Base-by-base conservation (phyloP, 208 protist genomes). In the Wallacemonas sp. region DNA sequence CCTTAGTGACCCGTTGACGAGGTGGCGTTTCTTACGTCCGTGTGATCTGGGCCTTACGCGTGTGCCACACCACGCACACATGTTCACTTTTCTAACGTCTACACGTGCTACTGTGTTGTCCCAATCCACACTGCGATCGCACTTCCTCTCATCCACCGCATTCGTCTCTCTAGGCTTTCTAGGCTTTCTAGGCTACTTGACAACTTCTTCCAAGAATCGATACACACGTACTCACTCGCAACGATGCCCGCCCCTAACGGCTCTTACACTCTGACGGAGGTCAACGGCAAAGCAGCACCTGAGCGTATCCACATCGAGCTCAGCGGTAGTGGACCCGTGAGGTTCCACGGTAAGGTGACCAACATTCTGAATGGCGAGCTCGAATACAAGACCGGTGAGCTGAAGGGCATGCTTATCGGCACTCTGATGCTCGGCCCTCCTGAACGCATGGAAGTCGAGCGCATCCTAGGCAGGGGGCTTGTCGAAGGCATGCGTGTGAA, bases 371-470 rank as follows among this genome's bases (percentile, higher is more conserved):
- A 54, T 22, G 76, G 81, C 31, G 12, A 18, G n/a, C 29, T 76
- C 1, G 33, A 31, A 1, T 55, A 72, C 23, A 33, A 74, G 48
- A 49, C 79, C 12, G 78, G 72, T 3, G 70, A 73, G 39, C 61
- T 84, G 12, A 83, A 74, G 39, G 77, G 75, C 12, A 64, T 63
- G 39, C 63, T 83, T 20, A 67, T 74, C 32, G 81, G 77, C 25
- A 81, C 81, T 2, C 33, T 4, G 1, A 81, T 76, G 76, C 74
- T 83, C 70, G 73, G 70, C 23, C 20, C 62, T 16, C 67, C 68
- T 16, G 66, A 44, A 33, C 29, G 65, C 65, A 76, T 78, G 72
- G 70, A 76, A 32, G 74, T 87, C 12, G 81, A 87, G 69, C 55
- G 39, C 33, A 39, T 77, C 7, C 25, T 83, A 33, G 16, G 61